Evolutionary conservation across 1,284 basidiomycete genomes (phyloP).

Genomic region (Bondarzewia mesenterica): DNA sequence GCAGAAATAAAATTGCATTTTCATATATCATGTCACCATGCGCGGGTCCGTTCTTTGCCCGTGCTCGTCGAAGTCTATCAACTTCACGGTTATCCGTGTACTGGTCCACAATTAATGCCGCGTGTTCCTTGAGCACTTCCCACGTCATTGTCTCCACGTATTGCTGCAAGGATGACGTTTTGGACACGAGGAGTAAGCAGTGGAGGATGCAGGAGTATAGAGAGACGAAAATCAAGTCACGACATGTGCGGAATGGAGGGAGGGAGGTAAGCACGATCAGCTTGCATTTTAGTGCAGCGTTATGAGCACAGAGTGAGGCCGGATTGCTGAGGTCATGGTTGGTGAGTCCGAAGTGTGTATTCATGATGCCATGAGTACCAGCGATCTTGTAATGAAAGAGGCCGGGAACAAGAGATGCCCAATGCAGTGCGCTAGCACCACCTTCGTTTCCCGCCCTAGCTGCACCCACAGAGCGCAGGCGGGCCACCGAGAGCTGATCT

Average conservation of each 20-base stretch:
- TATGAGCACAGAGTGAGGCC: constrained; percentile 1
- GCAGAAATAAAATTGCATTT: constrained; percentile 26
- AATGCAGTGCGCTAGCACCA: constrained; percentile 18
- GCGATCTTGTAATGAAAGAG: constrained; percentile 33
- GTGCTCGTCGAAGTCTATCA: constrained; percentile 9
- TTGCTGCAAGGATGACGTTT: constrained; percentile 13
- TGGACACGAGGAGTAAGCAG: constrained; percentile 24
- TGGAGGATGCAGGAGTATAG: constrained; percentile 27
- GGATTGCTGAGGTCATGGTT: constrained; percentile 4
- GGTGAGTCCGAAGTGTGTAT: constrained; percentile 23
- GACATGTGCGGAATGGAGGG: constrained; percentile 24
- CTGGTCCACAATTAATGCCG: not conserved
- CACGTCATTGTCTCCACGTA: constrained; percentile 16
- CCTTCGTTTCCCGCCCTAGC: constrained; percentile 28
- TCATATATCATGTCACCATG: constrained; percentile 29
- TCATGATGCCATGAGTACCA: constrained; percentile 21
- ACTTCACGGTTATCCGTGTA: not conserved
- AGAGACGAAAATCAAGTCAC: constrained; percentile 28
- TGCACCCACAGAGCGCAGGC: constrained; percentile 20
- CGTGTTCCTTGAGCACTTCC: constrained; percentile 8
- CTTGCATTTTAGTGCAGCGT: constrained; percentile 17
- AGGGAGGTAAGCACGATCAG: constrained; percentile 25
- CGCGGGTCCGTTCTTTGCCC: constrained; percentile 12
- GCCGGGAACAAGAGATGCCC: constrained; percentile 24
- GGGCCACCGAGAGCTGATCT: constrained; percentile 30